A percentile compares a stretch with the other conserved stretches of the same genome.
phyloP scores from a whole-genome alignment of 202 grass and related monocot genomes.

The Setaria viridis region DNA sequence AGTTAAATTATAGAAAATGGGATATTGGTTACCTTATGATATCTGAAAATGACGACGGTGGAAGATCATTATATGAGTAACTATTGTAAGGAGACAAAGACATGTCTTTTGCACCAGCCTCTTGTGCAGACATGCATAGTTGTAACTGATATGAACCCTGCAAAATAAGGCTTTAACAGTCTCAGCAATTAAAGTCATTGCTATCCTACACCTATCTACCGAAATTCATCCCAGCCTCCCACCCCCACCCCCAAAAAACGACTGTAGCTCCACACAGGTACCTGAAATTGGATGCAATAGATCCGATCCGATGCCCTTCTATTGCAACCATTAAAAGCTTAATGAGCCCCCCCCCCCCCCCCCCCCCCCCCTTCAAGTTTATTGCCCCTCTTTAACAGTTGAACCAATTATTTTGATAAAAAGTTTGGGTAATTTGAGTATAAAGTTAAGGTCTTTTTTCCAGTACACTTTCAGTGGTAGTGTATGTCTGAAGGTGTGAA shows the following conservation, averaged over 20 bases:
- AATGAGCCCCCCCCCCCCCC: too few relatives aligned
- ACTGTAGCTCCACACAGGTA: too few relatives aligned
- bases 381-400: too few relatives aligned
- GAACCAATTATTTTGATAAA: too few relatives aligned
- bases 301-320: too few relatives aligned
- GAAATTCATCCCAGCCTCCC: not conserved
- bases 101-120: constrained; percentile 75
- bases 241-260: too few relatives aligned
- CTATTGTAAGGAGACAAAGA: constrained; percentile 74
- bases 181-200: constrained; percentile 35
- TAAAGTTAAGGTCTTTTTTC: not conserved
- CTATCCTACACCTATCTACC: not conserved
- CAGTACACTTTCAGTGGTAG: not conserved
- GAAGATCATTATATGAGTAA: constrained; percentile 83
- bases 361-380: too few relatives aligned
- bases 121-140: constrained; percentile 83
- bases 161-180: constrained; percentile 47
- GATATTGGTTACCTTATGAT: constrained; percentile 68
- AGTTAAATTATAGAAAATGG: constrained; percentile 28
- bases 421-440: not conserved
- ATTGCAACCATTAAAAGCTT: too few relatives aligned
- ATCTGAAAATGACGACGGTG: constrained; percentile 76
- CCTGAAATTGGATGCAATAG: too few relatives aligned
- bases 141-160: constrained; percentile 85
- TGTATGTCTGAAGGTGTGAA: not conserved